Base-by-base conservation (phyloP, 139 green algal genomes). In the Ostreobium quekettii region DNA sequence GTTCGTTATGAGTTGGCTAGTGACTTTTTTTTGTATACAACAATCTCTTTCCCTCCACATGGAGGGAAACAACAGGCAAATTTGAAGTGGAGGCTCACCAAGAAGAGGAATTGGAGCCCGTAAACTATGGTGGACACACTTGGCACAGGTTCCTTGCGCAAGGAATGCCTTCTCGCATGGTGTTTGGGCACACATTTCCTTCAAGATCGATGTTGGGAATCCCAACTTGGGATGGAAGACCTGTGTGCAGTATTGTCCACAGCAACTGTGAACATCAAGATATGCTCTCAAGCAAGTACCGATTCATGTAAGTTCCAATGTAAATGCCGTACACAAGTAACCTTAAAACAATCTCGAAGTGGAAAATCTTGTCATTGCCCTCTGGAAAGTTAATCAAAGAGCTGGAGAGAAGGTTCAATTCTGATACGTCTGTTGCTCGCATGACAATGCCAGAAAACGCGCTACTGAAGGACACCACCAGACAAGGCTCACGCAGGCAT, bases 201-300 rank as follows among this genome's bases (percentile, higher is more conserved):
- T 99, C 91, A 8, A 95, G 75, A 75, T 99, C 94, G 47, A 99
- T 96, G 82, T 99, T 99, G n/a, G 94, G 94, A 65, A 98, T 93
- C 73, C 90, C 98, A 37, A 99, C 90, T 84, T 96, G 82, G 29
- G 46, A 49, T 6, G 64, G 61, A 53, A 26, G 22, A 26, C 46
- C 46, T 19, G 22, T 22, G 46, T 22, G 19, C 19, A 53, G 46
- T 26, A 26, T 26, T 19, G 19, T 19, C 19, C 19, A 53, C 19
- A 22, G 22, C 19, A 26, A 22, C 19, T 53, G 46, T 53, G 19
- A 53, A 19, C 93, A 92, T 26, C 53, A 37, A 19, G 53, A 62
- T 53, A 19, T 19, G 19, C 46, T 26, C 15, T 53, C 15, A 15
- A 62, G 8, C 7, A 62, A 19, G 11, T 26, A 28, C 19, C 26